phyloP scores from a whole-genome alignment of 768 basidiomycete genomes.

The Mycena polygramma region DNA sequence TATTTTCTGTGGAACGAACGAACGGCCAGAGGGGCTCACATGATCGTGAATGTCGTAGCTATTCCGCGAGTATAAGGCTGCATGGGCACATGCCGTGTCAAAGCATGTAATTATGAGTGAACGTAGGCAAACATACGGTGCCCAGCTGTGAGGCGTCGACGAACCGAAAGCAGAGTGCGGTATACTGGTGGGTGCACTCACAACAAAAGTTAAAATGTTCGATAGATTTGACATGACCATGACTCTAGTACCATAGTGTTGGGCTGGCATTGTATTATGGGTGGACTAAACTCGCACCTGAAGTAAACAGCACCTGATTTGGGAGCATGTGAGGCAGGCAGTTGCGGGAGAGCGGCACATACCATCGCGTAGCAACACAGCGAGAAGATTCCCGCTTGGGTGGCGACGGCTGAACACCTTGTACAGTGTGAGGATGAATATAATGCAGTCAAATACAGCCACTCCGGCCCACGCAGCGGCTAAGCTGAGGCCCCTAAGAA shows the following conservation, averaged over 20 bases:
- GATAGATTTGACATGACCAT: constrained; percentile 12
- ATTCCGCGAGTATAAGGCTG: constrained; percentile 21
- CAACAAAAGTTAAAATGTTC: constrained; percentile 29
- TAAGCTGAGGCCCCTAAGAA: constrained; percentile 7
- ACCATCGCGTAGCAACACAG: constrained; percentile 24
- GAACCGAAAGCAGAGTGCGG: not conserved
- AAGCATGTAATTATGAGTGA: not conserved
- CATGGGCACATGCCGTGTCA: constrained; percentile 5
- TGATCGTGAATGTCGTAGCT: constrained; percentile 25
- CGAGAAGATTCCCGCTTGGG: constrained; percentile 2
- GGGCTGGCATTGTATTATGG: not conserved
- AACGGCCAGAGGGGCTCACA: constrained; percentile 7
- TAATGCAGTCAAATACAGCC: constrained; percentile 17
- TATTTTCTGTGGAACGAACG: not conserved
- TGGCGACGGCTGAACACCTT: not conserved
- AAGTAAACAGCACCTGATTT: constrained; percentile 28
- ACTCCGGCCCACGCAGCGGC: constrained; percentile 24
- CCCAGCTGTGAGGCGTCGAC: constrained; percentile 5
- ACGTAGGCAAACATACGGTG: constrained; percentile 1
- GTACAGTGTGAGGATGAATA: constrained; percentile 28
- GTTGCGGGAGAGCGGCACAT: not conserved
- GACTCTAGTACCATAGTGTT: constrained; percentile 8
- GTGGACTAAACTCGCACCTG: constrained; percentile 3
- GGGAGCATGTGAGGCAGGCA: not conserved
- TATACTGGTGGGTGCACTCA: constrained; percentile 2